Evolutionary conservation across 2,329 filamentous ascomycete genomes (phyloP).

Genomic region (Leptographium flavum): DNA sequence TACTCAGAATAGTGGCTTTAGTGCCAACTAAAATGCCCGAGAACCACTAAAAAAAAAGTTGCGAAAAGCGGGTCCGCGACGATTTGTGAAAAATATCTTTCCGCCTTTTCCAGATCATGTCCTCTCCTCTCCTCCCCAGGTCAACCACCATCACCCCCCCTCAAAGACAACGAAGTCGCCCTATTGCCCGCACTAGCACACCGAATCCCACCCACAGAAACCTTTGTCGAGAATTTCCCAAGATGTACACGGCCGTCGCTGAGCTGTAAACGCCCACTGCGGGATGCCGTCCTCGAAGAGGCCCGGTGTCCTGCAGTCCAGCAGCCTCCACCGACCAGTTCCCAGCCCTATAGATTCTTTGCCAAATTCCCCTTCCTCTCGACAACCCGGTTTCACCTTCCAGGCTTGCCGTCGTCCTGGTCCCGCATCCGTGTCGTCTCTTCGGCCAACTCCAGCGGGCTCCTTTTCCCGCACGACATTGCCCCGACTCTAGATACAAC

Average conservation of each 20-base stretch:
- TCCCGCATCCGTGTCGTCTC: not conserved
- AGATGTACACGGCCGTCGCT: constrained; percentile 66
- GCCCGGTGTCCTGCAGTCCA: constrained; percentile 63
- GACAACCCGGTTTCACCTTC: constrained; percentile 47
- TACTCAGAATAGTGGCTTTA: too few species aligned
- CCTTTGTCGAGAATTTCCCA: constrained; percentile 51
- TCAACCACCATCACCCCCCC: constrained; percentile 18
- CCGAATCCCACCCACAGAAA: constrained; percentile 23
- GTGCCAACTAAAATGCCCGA: not conserved
- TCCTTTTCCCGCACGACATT: constrained; percentile 6
- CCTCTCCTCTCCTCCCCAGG: not conserved
- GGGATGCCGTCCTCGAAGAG: constrained; percentile 41
- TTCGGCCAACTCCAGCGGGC: constrained; percentile 6
- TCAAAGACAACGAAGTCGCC: constrained; percentile 54
- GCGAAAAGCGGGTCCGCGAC: not conserved
- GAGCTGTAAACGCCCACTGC: constrained; percentile 87
- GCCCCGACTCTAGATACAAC: constrained; percentile 23
- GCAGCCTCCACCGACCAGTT: constrained; percentile 67
- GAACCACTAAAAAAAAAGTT: not conserved
- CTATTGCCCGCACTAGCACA: constrained; percentile 26
- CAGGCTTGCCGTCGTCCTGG: constrained; percentile 34
- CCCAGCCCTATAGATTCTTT: constrained; percentile 29
- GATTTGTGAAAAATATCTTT: constrained; percentile 3
- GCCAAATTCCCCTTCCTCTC: constrained; percentile 35
- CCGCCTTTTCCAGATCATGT: not conserved